These are phyloP conservation scores for Acacia acuminata DNA, from an alignment of 306 rosid species.

Conservation along the genomic window DNA sequence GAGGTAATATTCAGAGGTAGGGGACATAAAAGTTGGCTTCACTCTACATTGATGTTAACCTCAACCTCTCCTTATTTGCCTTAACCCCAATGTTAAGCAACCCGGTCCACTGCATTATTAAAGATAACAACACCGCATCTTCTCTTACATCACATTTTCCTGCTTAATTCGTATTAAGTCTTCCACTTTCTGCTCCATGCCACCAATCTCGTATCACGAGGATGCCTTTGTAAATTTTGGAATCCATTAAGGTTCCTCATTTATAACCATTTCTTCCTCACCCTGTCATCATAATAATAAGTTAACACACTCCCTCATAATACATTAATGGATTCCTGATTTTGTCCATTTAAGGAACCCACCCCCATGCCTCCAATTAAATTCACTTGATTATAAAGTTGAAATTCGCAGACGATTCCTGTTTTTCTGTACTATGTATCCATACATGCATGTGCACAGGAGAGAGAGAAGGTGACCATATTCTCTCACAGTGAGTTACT, in stretches of 20 bases:
- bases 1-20: not conserved
- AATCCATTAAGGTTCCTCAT: not conserved
- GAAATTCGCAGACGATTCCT: not conserved
- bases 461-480: not conserved
- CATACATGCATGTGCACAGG: not conserved
- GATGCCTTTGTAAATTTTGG: conserved; percentile 15
- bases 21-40: not conserved
- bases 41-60: conserved; percentile 16
- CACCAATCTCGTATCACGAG: not conserved
- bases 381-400: not conserved
- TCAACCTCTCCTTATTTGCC: conserved; percentile 24
- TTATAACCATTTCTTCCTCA: not conserved
- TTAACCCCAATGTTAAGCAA: conserved; percentile 45
- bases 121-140: not conserved
- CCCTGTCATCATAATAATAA: not conserved
- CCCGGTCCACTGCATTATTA: not conserved
- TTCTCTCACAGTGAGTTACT: not conserved
- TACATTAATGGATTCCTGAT: not conserved
- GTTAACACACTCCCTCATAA: not conserved
- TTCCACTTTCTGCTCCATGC: not conserved
- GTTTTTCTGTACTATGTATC: not conserved
- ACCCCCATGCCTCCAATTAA: not conserved
- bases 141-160: not conserved
- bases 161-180: conserved; percentile 27
- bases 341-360: not conserved